Evolutionary conservation across 164 flowering plant genomes (phyloP).

Genomic region (Dillenia turbinata): DNA sequence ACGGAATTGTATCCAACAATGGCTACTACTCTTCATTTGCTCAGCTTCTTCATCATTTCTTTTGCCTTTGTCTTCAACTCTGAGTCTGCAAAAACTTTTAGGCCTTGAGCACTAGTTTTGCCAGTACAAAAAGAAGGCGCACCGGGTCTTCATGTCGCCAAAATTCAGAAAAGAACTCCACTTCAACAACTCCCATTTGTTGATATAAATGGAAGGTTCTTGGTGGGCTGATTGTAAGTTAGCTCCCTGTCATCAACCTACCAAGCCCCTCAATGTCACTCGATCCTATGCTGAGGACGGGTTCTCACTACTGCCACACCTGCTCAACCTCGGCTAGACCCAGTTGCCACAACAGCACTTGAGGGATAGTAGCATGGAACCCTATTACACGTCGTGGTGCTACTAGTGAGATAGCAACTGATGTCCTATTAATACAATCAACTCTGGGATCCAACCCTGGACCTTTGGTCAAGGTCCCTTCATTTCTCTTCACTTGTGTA

Average conservation of each 20-base stretch:
- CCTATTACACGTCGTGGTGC: conserved; percentile 14
- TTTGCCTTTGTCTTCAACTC: neutral
- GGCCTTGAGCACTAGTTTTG: conserved; percentile 6
- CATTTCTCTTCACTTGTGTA: conserved; percentile 30
- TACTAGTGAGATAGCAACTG: conserved; percentile 24
- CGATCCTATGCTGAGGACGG: conserved; percentile 23
- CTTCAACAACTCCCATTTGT: conserved; percentile 12
- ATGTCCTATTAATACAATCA: conserved; percentile 19
- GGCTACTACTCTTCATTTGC: too few relatives aligned
- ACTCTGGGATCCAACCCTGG: conserved; percentile 13
- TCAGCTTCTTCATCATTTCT: neutral
- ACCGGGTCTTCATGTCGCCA: conserved; percentile 18
- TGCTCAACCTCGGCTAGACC: conserved; percentile 17
- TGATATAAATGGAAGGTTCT: conserved; percentile 26
- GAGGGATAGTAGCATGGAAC: conserved; percentile 20
- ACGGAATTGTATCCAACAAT: too few relatives aligned
- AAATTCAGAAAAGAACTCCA: conserved; percentile 28
- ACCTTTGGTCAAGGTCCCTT: conserved; percentile 10
- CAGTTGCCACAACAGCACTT: conserved; percentile 30
- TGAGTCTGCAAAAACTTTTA: conserved; percentile 2
- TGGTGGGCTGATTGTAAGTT: conserved; percentile 30
- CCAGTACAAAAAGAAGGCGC: conserved; percentile 7
- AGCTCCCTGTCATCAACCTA: conserved; percentile 25
- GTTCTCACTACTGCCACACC: conserved; percentile 14
- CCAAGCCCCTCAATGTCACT: conserved; percentile 23